A percentile compares a stretch with the other conserved stretches of the same genome.
Evolutionary conservation across 345 rosid genomes (phyloP).

Genomic region (Cochlearia excelsa): DNA sequence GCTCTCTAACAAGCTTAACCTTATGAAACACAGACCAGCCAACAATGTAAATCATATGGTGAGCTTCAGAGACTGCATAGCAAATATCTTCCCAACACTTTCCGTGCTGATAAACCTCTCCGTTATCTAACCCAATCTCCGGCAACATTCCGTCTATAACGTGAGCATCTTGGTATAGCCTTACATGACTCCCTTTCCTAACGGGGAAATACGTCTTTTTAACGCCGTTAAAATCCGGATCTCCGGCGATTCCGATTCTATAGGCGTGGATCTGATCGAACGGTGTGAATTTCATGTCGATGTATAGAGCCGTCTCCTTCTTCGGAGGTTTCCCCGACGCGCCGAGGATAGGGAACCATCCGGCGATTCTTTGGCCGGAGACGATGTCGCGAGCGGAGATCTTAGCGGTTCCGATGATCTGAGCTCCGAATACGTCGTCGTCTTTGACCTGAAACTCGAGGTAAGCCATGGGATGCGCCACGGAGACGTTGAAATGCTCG

Average conservation of each 20-base stretch:
- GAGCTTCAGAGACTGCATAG: conserved; percentile 80
- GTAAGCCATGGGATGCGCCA: conserved; percentile 64
- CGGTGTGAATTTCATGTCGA: conserved; percentile 63
- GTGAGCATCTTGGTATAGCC: conserved; percentile 90
- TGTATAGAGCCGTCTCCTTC: conserved; percentile 44
- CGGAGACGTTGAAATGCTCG: conserved; percentile 55
- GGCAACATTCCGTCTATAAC: conserved; percentile 47
- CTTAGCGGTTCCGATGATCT: conserved; percentile 57
- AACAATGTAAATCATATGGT: conserved; percentile 76
- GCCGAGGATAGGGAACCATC: conserved; percentile 49
- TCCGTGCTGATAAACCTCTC: conserved; percentile 44
- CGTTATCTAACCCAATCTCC: conserved; percentile 44
- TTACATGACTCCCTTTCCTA: conserved; percentile 62
- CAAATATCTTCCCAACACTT: conserved; percentile 97
- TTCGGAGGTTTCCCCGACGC: conserved; percentile 51
- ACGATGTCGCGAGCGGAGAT: conserved; percentile 50
- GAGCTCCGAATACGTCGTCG: conserved; percentile 74
- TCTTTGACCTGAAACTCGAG: conserved; percentile 86
- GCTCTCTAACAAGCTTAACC: conserved; percentile 77
- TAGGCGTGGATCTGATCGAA: conserved; percentile 53
- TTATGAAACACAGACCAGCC: conserved; percentile 92
- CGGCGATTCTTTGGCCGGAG: conserved; percentile 40
- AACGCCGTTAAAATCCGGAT: conserved; percentile 62
- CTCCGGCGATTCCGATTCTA: conserved; percentile 55
- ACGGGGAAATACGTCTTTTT: conserved; percentile 71